Base-by-base conservation (phyloP, 1,284 basidiomycete genomes). In the Boletus smithii region DNA sequence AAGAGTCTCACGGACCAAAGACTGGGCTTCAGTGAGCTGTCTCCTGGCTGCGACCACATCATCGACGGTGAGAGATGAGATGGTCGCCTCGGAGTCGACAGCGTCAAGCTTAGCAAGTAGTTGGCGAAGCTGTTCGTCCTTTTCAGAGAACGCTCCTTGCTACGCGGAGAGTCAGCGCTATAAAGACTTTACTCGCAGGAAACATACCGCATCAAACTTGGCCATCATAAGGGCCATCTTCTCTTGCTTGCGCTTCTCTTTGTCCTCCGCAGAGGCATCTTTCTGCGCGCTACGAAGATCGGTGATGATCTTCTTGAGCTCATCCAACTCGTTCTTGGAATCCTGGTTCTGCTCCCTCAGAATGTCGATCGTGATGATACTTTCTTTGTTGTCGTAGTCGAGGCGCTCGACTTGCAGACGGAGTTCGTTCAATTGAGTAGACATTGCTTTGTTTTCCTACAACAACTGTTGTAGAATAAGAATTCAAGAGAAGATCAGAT, bases 201-300 rank as follows among this genome's bases (percentile, higher is more conserved):
- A 43, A 65, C 85, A 63, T 60, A 94, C 93, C 58, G 88, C 82
- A 73, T 95, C 95, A 62, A 99, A 97, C 70, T 97, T 95, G 53
- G 95, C 92, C 95, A 99, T 97, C 93, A 99, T 97, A 57, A 95
- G 77, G n/a, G 91, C 94, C 88, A 99, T 93, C 79, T 97, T 97
- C 73, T 98, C 95, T 62, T 97, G 94, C 72, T 98, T 99, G 69
- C 92, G 85, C 76, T 93, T 95, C 76, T 99, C 95, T 74, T 97
- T 98, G 66, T 95, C 95, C 68, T 97, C 95, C 20, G 83, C 81
- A 26, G 84, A 85, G 11, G 85, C 77, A 59, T 95, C 91, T 73
- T 91, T 93, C 69, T 94, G 89, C 24, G 82, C 79, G 22, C 75
- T 73, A 71, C 88, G 91, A 58, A 94, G 72, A 44, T 93, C 90